phyloP scores from a whole-genome alignment of 139 green algal species.

The Tetraselmis chui region DNA sequence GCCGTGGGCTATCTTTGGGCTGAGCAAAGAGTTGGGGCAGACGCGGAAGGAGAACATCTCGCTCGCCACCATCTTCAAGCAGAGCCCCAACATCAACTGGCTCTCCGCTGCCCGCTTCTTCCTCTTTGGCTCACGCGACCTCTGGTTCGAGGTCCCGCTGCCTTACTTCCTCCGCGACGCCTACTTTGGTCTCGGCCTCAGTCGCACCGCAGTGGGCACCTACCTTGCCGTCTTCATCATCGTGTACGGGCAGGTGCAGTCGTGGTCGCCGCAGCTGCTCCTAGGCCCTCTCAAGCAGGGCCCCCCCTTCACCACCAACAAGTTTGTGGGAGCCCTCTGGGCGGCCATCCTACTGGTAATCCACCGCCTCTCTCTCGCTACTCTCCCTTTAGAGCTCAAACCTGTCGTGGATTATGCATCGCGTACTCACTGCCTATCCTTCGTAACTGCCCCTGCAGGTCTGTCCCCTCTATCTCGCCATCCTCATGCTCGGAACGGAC shows the following conservation, averaged over 20 bases:
- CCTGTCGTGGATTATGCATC: too few relatives aligned
- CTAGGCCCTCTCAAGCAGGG: slow-evolving; percentile 62
- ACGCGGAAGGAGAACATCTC: slow-evolving; percentile 61
- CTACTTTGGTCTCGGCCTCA: slow-evolving; percentile 60
- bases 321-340: slow-evolving; percentile 62
- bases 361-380: slow-evolving; percentile 43
- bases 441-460: neutral
- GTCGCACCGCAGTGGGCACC: slow-evolving; percentile 39
- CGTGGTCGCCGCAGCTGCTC: slow-evolving; percentile 65
- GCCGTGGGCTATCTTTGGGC: slow-evolving; percentile 57
- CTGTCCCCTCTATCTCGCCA: neutral
- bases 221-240: slow-evolving; percentile 58
- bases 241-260: slow-evolving; percentile 66
- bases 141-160: slow-evolving; percentile 77
- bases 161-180: slow-evolving; percentile 75
- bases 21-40: slow-evolving; percentile 53
- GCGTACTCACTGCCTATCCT: neutral
- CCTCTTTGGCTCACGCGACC: slow-evolving; percentile 51
- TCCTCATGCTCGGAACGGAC: neutral
- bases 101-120: slow-evolving; percentile 50
- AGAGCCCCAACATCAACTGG: slow-evolving; percentile 64
- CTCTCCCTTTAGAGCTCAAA: too few relatives aligned
- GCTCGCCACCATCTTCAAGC: slow-evolving; percentile 52
- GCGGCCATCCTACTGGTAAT: slow-evolving; percentile 39
- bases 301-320: slow-evolving; percentile 54